phyloP scores from a whole-genome alignment of 192 early-diverging fungal species.

The Podila clonocystis region DNA sequence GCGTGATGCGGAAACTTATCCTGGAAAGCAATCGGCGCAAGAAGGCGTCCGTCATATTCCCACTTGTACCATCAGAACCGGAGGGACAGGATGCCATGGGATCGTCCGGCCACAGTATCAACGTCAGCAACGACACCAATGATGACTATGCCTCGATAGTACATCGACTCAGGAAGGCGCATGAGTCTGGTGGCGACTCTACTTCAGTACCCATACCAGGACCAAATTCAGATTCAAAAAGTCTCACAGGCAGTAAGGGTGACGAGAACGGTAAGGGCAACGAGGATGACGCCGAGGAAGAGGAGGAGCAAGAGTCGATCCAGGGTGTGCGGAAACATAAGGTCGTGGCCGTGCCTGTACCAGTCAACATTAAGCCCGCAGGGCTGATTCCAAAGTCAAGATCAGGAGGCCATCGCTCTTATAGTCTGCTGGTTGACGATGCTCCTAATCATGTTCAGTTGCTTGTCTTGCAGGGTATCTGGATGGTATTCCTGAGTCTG shows the following conservation, averaged over 20 bases:
- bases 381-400: conserved; percentile 22
- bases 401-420: not conserved
- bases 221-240: no score
- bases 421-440: no score
- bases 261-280: not conserved
- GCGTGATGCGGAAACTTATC: conserved; percentile 8
- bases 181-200: no score
- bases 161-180: not conserved
- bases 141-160: not conserved
- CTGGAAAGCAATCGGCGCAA: conserved; percentile 15
- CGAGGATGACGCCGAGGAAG: not conserved
- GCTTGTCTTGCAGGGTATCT: no score
- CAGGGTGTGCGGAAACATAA: conserved; percentile 9
- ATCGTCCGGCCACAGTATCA: not conserved
- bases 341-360: not conserved
- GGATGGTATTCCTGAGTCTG: no score
- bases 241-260: not conserved
- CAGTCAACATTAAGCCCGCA: not conserved
- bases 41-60: conserved; percentile 5
- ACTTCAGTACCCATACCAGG: no score
- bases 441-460: no score
- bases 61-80: not conserved
- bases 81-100: not conserved
- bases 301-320: not conserved
- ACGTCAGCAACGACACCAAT: not conserved